These are phyloP conservation scores for Microdochium nivale DNA, from an alignment of 2,329 filamentous ascomycete species.

Conservation along the genomic window DNA sequence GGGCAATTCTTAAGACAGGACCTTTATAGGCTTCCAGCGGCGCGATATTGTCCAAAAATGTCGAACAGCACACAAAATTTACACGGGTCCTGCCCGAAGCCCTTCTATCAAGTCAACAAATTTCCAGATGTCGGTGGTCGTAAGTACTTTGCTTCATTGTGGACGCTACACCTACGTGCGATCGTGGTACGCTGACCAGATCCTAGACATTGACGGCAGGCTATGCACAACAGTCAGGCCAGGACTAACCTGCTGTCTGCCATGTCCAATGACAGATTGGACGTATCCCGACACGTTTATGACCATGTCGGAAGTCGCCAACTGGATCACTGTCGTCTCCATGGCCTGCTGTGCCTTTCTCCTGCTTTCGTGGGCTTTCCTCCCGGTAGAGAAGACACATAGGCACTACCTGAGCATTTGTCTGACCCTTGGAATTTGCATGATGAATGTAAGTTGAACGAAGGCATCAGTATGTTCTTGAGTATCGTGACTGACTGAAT, in stretches of 20 bases:
- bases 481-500: conserved; percentile 1
- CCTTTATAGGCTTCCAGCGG: neutral
- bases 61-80: neutral
- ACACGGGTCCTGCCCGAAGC: neutral
- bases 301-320: conserved; percentile 55
- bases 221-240: neutral
- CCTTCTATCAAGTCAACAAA: neutral
- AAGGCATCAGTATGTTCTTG: conserved; percentile 2
- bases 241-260: neutral
- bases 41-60: neutral
- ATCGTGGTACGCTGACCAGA: neutral
- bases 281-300: conserved; percentile 52
- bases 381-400: conserved; percentile 83
- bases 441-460: conserved; percentile 62
- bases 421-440: conserved; percentile 63
- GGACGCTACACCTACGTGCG: neutral
- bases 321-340: conserved; percentile 74
- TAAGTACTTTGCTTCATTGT: neutral
- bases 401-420: conserved; percentile 91
- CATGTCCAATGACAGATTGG: conserved; percentile 36
- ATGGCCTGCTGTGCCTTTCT: conserved; percentile 67
- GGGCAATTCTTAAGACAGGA: neutral
- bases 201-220: neutral
- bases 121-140: neutral
- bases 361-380: conserved; percentile 66